These are phyloP conservation scores for Crithidia thermophila DNA, from an alignment of 208 protist genomes.

Conservation along the genomic window DNA sequence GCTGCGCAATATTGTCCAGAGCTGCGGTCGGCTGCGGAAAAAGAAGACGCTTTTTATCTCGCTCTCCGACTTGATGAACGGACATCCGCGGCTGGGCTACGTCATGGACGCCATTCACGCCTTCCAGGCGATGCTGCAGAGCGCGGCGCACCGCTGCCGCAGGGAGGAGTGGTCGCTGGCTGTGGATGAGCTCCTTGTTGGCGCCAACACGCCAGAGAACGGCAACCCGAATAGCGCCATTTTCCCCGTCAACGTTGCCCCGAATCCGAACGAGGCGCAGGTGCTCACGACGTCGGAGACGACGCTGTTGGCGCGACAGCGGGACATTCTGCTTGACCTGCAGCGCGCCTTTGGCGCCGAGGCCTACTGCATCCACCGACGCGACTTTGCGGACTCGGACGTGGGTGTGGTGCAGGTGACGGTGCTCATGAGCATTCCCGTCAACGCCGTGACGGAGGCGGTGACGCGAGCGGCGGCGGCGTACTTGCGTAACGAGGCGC, in stretches of 20 bases:
- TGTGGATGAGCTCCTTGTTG: neutral
- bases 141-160: neutral
- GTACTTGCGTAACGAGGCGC: too few species aligned
- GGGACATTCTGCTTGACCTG: neutral
- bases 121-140: neutral
- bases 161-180: slow-evolving; percentile 4
- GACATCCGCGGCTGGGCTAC: slow-evolving; percentile 16
- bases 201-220: neutral
- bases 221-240: neutral
- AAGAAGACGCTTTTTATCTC: slow-evolving; percentile 49
- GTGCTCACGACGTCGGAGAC: neutral
- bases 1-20: slow-evolving; percentile 64
- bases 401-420: neutral
- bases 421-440: slow-evolving; percentile 8
- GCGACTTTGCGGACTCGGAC: neutral
- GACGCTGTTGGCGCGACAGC: neutral
- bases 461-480: too few species aligned
- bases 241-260: neutral
- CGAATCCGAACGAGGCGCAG: neutral
- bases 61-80: slow-evolving; percentile 21
- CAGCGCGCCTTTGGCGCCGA: slow-evolving; percentile 1
- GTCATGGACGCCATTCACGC: neutral
- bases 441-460: neutral
- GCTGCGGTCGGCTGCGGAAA: slow-evolving; percentile 62
- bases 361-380: slow-evolving; percentile 7